Evolutionary conservation across 129 eudicot genomes (phyloP), one percentile per base, ranked within the genome.

Genomic region (Logfia minima): DNA sequence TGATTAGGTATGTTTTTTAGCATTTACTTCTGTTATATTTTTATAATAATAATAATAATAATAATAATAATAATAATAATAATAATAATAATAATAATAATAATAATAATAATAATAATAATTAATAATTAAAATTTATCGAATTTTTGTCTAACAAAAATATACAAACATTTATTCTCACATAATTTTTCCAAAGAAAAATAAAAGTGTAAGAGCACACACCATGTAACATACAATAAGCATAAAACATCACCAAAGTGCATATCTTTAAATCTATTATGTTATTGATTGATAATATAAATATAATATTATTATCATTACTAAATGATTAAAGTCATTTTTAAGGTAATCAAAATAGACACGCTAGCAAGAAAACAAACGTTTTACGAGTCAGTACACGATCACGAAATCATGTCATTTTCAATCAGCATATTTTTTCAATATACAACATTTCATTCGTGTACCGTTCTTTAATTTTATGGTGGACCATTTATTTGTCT

Each of bases 371-470:
- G 16, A 45, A 17, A 77, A 60, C 14, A 13, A 18, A 61, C 70
- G 39, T 78, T 78, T 58, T 39, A 39, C 3, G 43, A 60, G 76
- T 78, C 76, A 31, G 16, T 70, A 60, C 1, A 24, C 23, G 53
- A 61, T 29, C 6, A 9, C 10, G 29, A 51, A 31, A 79, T 32
- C 10, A 60, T 48, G 72, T 48, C 72, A 26, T 32, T 48, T 8
- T 53, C 71, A 5, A 48, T 45, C 71, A 19, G 13, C 34, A 37
- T n/a, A 2, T 43, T 32, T 32, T 77, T 58, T 16, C 75, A 72
- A 31, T 16, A 71, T 68, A 55, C 14, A 34, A 55, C 53, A 23
- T 34, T 34, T 2, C 2, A 21, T 70, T 78, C 14, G 23, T 26
- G 10, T 9, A 39, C 7, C 56, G 10, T 41, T 41, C 5, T 60